Evolutionary conservation across 2,329 filamentous ascomycete genomes (phyloP), one percentile per base, ranked within the genome.

Genomic region (Aspergillus piperis): DNA sequence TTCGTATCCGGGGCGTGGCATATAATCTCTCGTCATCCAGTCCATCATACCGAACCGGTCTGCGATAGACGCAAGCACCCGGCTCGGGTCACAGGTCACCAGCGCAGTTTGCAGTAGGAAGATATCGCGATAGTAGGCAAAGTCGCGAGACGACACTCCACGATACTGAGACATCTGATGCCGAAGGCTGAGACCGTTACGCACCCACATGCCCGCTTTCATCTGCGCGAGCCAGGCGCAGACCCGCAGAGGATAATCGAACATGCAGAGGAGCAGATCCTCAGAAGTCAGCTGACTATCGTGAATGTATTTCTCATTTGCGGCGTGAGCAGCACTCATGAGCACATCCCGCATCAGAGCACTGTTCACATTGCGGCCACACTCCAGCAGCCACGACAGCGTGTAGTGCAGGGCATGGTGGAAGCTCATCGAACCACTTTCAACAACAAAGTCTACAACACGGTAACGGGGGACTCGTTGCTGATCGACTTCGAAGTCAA

Each of bases 151-250:
- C 10, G 88, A 87, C 13, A 97, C 92, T 42, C 92, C 93, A 15
- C 92, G 88, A 73, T 99, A 99, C 17, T 93, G 95, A 55, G 90
- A 90, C 73, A 96, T 95, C 76, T 99, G 95, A 74, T 99, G 95
- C 41, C 94, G 88, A 54, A 99, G 84, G 69, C 94, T 98, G 71
- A 99, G 92, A 2, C 95, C 95, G 72, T 99, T 99, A 58, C 95
- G 88, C 64, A 99, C 94, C 95, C 96, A 99, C 88, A 98, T 96
- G 54, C 92, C 91, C 17, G 94, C 92, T 75, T 96, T 96, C 87
- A 99, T 98, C 79, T 99, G 96, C 5, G 95, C 91, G 32, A 99
- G 82, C 95, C 95, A 99, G 19, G 92, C 92, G 73, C 92, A 97
- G 0, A 98, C 93, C 55, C 96, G 86, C 3, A 99, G 82, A 0